Evolutionary conservation across 192 early-diverging fungal species (phyloP), one percentile per base, ranked within the genome.

Genomic region (Linnemannia schmuckeri): DNA sequence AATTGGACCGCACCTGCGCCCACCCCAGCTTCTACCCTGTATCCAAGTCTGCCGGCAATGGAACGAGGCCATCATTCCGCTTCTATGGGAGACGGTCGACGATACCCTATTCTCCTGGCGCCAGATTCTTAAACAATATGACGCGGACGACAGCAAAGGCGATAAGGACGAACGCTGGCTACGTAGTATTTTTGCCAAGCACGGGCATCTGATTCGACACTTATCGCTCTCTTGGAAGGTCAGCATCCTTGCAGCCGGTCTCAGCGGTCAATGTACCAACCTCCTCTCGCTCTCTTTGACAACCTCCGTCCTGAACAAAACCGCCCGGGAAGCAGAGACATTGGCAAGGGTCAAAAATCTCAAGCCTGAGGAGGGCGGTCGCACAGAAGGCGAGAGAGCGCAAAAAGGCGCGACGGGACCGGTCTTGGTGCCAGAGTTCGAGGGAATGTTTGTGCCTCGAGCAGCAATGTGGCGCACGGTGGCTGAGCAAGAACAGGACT

Each of bases 401-500:
- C 27, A 63, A 22, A n/a, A 30, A 30, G 61, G 61, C 9, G 61
- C 8, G 3, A 63, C 30, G 10, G 61, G 61, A 13, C 61, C 61
- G 8, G 22, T 63, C 61, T 30, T 63, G 27, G 7, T 63, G 27
- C 61, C 61, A 63, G 61, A 63, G 61, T 63, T 63, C 22, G 61
- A 30, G 22, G 61, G 61, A 13, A 2, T 63, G 10, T 63, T 63
- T 30, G 3, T 30, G 9, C 61, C 30, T 3, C 61, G 61, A 63
- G 27, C n/a, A 30, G 61, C 61, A 0, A 63, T 63, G 61, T 63
- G 61, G 61, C 61, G 61, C 6, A 12, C 61, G 3, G 27, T 63
- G 27, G 30, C 61, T 63, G 61, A 63, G 61, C 61, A 63, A 27
- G 61, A 63, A 27, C n/a, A 63, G 61, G 61, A 63, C 61, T 63